Conservation (phyloP, 75 land plant genomes). For the Adiantum capillusveneris region DNA sequence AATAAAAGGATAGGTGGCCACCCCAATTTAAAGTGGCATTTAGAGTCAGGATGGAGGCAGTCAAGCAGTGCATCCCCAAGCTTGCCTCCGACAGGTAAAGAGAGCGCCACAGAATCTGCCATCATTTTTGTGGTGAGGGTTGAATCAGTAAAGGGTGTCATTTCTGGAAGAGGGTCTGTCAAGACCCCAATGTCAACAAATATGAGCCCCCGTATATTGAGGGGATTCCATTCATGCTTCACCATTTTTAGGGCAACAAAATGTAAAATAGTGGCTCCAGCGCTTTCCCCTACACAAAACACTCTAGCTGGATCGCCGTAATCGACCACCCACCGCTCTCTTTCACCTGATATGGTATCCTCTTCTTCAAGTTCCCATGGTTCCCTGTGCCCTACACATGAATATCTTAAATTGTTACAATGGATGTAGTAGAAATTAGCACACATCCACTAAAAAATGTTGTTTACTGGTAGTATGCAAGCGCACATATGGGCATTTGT, state of each 20-base stretch:
- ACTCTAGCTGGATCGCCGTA: conserved; percentile 13
- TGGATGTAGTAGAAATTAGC: too few species aligned
- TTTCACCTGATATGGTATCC: background rate
- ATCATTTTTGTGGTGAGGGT: conserved; percentile 1
- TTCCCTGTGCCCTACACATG: too few species aligned
- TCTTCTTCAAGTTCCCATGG: background rate
- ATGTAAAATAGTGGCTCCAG: conserved; percentile 22
- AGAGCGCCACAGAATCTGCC: conserved; percentile 4
- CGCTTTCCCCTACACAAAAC: conserved; percentile 21
- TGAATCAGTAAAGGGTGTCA: background rate
- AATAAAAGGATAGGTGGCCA: conserved; percentile 5
- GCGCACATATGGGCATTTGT: too few species aligned
- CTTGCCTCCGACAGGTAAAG: conserved; percentile 16
- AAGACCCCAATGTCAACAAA: conserved; percentile 10
- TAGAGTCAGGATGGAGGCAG: conserved; percentile 1
- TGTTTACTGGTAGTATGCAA: too few species aligned
- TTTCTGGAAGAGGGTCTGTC: conserved; percentile 2
- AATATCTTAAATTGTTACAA: too few species aligned
- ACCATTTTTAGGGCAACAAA: conserved; percentile 3
- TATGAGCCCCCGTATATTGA: conserved; percentile 7
- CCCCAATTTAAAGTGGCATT: background rate
- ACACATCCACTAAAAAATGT: too few species aligned
- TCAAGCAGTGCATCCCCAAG: conserved; percentile 16
- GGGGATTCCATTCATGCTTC: background rate
- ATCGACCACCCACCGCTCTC: conserved; percentile 9